Base-by-base conservation (phyloP, 2,329 filamentous ascomycete species). In the Pyricularia grisea region DNA sequence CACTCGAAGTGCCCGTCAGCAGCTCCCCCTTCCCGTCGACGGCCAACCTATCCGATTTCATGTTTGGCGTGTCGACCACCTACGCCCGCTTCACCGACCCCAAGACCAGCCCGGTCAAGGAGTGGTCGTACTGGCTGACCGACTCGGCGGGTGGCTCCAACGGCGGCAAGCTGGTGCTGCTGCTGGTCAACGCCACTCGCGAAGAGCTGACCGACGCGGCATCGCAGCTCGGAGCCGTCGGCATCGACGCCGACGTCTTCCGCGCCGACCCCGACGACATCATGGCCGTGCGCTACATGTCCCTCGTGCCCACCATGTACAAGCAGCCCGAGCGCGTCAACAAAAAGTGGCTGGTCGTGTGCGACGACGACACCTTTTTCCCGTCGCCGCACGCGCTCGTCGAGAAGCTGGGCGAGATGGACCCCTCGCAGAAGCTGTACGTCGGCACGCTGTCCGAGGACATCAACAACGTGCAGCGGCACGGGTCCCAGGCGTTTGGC, bases 351-450 rank as follows among this genome's bases (percentile, higher is more conserved):
- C 80, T 87, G 1, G 86, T 87, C 17, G 82, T 85, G 17, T 88
- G 87, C 74, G 87, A 90, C 72, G 87, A 90, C 72, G 87, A 90
- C 71, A 90, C 87, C 3, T 89, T 88, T 74, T 89, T 89, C 79
- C 82, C 84, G 5, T 87, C 83, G 69, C 86, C 88, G 75, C 79
- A 87, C 68, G 81, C 78, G 12, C 77, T 90, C 14, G 79, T 84
- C 3, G 78, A 84, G 55, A 83, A 80, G 66, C 79, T 89, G 61
- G 77, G 77, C n/a, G 76, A 80, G 4, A 86, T 84, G 73, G 84
- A 89, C 72, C 78, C 84, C 70, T 79, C 77, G 1, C 77, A 81
- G 65, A 80, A 83, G 70, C 82, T 87, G 73, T 90, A 89, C 74
- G 81, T 89, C 64, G 87, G 87, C 63, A 86, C 85, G 5, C 75